Conservation (phyloP, 495 filamentous ascomycete genomes). For the Aspergillus steynii region DNA sequence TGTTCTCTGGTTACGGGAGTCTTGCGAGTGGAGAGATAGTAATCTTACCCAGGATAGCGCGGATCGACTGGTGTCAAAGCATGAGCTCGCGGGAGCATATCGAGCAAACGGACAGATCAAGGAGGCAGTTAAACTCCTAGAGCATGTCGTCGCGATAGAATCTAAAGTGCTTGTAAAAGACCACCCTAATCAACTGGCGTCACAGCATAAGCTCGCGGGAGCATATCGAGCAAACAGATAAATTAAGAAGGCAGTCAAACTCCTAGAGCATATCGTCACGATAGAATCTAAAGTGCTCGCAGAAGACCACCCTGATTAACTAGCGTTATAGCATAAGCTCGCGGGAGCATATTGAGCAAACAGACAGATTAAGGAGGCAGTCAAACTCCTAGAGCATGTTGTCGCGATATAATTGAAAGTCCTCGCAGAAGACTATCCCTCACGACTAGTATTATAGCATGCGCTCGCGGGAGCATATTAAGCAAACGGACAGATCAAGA, state of each 20-base stretch:
- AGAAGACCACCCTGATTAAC: constrained; percentile 30
- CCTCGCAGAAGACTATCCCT: constrained; percentile 31
- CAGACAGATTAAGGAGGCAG: constrained; percentile 29
- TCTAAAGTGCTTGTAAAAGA: constrained; percentile 20
- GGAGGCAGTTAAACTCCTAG: constrained; percentile 23
- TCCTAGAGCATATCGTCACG: constrained; percentile 32
- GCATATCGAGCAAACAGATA: constrained; percentile 27
- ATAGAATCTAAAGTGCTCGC: too few relatives aligned
- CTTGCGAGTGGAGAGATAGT: constrained; percentile 20
- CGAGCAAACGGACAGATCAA: constrained; percentile 23
- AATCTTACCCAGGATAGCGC: not conserved
- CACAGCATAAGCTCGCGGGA: constrained; percentile 34
- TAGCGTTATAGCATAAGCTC: constrained; percentile 31
- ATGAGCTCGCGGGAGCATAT: constrained; percentile 33
- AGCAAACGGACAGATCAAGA: constrained; percentile 24
- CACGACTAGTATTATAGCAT: constrained; percentile 29
- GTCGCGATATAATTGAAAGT: too few relatives aligned
- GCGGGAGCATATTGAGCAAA: constrained; percentile 26
- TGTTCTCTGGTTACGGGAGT: constrained; percentile 22
- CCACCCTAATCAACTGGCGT: constrained; percentile 29
- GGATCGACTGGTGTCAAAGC: constrained; percentile 18
- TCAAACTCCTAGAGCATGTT: constrained; percentile 31
- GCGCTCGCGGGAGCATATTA: constrained; percentile 31
- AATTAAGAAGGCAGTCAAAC: constrained; percentile 25
- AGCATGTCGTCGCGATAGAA: constrained; percentile 34